Evolutionary conservation across 2,329 filamentous ascomycete genomes (phyloP).

Genomic region (Nothophaeocryptopus gaeumannii): DNA sequence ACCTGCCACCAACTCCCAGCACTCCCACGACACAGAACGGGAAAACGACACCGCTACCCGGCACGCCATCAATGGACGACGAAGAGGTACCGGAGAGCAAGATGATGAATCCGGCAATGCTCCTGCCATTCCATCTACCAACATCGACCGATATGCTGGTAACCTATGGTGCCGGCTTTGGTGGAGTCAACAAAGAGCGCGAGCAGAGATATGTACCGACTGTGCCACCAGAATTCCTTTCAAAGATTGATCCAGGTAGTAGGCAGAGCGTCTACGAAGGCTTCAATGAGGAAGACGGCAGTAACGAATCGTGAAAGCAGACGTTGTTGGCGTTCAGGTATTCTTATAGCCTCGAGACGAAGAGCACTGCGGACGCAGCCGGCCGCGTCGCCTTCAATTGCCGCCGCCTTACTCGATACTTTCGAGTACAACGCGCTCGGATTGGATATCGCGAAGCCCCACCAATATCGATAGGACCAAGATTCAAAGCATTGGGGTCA

Average conservation of each 20-base stretch:
- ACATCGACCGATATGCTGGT: conserved; percentile 97
- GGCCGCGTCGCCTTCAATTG: too few species aligned
- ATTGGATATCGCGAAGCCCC: too few species aligned
- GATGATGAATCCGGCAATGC: conserved; percentile 82
- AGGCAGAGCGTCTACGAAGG: conserved; percentile 36
- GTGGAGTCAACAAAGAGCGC: conserved; percentile 83
- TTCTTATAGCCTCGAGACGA: too few species aligned
- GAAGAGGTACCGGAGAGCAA: conserved; percentile 70
- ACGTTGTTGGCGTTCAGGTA: too few species aligned
- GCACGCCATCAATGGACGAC: conserved; percentile 47
- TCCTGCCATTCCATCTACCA: conserved; percentile 91
- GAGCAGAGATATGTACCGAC: conserved; percentile 95
- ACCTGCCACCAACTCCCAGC: conserved; percentile 14
- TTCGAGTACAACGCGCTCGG: too few species aligned
- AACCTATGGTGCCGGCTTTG: conserved; percentile 90
- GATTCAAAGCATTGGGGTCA: too few species aligned
- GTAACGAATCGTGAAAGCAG: background rate
- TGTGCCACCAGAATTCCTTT: conserved; percentile 87
- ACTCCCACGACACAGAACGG: conserved; percentile 22
- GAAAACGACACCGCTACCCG: conserved; percentile 19
- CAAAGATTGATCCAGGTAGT: conserved; percentile 68
- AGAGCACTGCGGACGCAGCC: too few species aligned
- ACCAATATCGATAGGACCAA: too few species aligned
- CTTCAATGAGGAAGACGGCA: conserved; percentile 6
- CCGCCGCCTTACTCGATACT: too few species aligned